A percentile compares a stretch with the other conserved stretches of the same genome.
Conservation (phyloP, 2,329 filamentous ascomycete species). For the Colletotrichum coccodes region DNA sequence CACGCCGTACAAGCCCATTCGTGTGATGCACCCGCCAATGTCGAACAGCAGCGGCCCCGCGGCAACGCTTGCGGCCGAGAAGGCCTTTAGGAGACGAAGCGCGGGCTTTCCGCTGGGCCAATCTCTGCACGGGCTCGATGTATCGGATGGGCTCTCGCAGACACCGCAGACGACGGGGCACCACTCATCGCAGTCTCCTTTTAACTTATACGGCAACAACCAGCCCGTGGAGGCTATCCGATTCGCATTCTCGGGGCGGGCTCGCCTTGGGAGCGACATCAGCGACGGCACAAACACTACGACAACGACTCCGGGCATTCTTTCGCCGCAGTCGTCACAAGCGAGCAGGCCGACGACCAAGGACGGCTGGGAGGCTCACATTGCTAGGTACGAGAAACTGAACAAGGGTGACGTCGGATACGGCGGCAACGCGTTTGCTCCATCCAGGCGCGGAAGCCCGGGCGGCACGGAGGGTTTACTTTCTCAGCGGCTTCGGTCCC, state of each 20-base stretch:
- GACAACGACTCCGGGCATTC: slow-evolving; percentile 32
- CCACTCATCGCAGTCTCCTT: slow-evolving; percentile 37
- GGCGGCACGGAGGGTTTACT: slow-evolving; percentile 73
- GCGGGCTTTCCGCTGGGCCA: slow-evolving; percentile 56
- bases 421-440: slow-evolving; percentile 63
- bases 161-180: slow-evolving; percentile 28
- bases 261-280: slow-evolving; percentile 44
- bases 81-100: slow-evolving; percentile 67
- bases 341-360: slow-evolving; percentile 47
- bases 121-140: slow-evolving; percentile 45
- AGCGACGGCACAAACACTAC: slow-evolving; percentile 41
- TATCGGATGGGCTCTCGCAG: slow-evolving; percentile 42
- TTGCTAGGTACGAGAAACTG: slow-evolving; percentile 71
- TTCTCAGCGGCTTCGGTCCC: slow-evolving; percentile 72
- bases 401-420: slow-evolving; percentile 73
- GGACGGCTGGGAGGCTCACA: slow-evolving; percentile 43
- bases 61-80: slow-evolving; percentile 66
- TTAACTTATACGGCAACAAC: slow-evolving; percentile 44
- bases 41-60: slow-evolving; percentile 51
- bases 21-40: slow-evolving; percentile 57
- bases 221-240: slow-evolving; percentile 62
- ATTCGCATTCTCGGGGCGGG: slow-evolving; percentile 48
- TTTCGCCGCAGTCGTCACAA: slow-evolving; percentile 41
- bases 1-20: slow-evolving; percentile 80
- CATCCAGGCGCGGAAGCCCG: slow-evolving; percentile 48